Evolutionary conservation across 192 early-diverging fungal species (phyloP).

Genomic region (Physocladia obscura): DNA sequence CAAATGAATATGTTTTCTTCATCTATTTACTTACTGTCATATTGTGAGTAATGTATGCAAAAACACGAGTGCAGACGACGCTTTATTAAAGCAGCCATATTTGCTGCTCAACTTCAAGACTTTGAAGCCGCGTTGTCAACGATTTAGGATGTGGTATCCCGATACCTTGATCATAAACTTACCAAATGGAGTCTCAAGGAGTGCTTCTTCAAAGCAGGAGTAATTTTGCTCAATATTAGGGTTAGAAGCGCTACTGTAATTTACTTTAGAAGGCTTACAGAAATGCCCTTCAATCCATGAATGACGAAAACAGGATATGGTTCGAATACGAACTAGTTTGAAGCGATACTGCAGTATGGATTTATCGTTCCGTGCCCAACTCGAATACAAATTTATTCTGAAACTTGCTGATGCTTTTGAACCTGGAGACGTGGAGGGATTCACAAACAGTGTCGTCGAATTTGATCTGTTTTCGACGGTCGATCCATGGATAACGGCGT

Average conservation of each 20-base stretch:
- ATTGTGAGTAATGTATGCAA: not conserved
- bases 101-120: conserved; percentile 85
- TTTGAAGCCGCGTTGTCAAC: conserved; percentile 87
- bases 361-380: conserved; percentile 75
- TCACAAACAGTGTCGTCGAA: conserved; percentile 75
- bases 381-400: conserved; percentile 76
- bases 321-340: conserved; percentile 73
- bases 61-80: conserved; percentile 83
- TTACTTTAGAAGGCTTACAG: not conserved
- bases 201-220: conserved; percentile 93
- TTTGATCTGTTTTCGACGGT: conserved; percentile 88
- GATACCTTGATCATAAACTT: conserved; percentile 83
- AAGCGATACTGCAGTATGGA: conserved; percentile 88
- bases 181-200: conserved; percentile 95
- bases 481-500: conserved; percentile 95
- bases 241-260: conserved; percentile 43
- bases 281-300: too few relatives aligned
- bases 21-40: not conserved
- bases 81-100: conserved; percentile 83
- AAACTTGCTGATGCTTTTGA: conserved; percentile 73
- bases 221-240: conserved; percentile 82
- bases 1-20: conserved; percentile 69
- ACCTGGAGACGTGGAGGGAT: conserved; percentile 76
- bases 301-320: conserved; percentile 74
- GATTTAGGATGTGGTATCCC: conserved; percentile 85